A percentile compares a stretch with the other conserved stretches of the same genome.
These are phyloP conservation scores for Raddia distichophylla DNA, from an alignment of 176 grass and related monocot genomes.

Conservation along the genomic window DNA sequence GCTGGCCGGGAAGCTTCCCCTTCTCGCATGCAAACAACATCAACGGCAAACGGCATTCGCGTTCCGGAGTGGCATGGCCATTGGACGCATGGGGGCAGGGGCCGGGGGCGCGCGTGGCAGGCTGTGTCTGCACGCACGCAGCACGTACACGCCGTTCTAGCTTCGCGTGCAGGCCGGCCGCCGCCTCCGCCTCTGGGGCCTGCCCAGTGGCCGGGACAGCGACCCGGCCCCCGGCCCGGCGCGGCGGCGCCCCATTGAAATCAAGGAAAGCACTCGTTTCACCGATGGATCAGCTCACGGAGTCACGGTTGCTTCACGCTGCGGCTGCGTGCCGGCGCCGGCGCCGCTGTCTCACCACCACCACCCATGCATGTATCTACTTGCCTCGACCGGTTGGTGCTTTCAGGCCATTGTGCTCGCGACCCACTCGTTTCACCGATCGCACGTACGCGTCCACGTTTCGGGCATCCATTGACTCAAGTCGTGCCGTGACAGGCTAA, in stretches of 20 bases:
- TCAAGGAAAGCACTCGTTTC: background rate
- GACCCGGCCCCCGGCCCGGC: too few relatives aligned
- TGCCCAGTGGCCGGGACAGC: background rate
- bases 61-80: background rate
- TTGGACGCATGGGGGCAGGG: background rate
- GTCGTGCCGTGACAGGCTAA: too few relatives aligned
- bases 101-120: background rate
- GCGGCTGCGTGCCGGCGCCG: background rate
- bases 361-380: too few relatives aligned
- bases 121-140: background rate
- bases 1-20: slow-evolving; percentile 12
- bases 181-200: background rate
- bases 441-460: too few relatives aligned
- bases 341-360: too few relatives aligned
- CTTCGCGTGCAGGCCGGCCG: background rate
- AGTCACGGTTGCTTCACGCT: background rate
- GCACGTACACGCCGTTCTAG: background rate
- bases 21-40: background rate
- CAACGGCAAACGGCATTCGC: background rate
- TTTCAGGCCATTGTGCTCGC: too few relatives aligned
- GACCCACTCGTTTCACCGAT: too few relatives aligned
- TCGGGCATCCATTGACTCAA: too few relatives aligned
- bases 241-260: too few relatives aligned
- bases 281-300: background rate
- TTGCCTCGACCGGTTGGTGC: too few relatives aligned